Evolutionary conservation across 1,284 basidiomycete species (phyloP).

Genomic region (Ustilago bromivora): DNA sequence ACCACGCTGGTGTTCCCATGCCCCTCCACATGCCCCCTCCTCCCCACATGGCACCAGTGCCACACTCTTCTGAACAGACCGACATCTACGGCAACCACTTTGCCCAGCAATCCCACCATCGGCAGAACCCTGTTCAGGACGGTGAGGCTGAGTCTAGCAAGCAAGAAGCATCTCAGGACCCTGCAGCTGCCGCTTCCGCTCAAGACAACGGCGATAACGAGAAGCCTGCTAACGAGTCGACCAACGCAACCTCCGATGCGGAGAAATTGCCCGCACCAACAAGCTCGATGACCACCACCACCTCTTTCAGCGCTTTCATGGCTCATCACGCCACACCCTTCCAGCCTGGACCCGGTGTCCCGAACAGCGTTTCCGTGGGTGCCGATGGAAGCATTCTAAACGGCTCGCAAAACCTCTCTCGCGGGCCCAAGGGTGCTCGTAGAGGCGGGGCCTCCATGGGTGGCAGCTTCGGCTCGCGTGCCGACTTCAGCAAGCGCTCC

Average conservation of each 20-base stretch:
- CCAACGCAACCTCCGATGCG: slow-evolving; percentile 11
- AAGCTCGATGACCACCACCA: slow-evolving; percentile 35
- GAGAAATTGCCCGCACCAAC: slow-evolving; percentile 21
- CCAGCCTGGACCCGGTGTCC: slow-evolving; percentile 51
- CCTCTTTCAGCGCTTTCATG: slow-evolving; percentile 64
- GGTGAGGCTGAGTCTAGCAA: slow-evolving; percentile 15
- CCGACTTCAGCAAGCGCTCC: slow-evolving; percentile 51
- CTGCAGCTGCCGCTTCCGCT: slow-evolving; percentile 7
- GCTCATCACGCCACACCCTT: slow-evolving; percentile 63
- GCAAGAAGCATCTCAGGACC: slow-evolving; percentile 13
- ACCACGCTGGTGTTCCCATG: slow-evolving; percentile 53
- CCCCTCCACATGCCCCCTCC: slow-evolving; percentile 56
- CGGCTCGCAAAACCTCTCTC: slow-evolving; percentile 31
- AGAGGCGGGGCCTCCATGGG: slow-evolving; percentile 42
- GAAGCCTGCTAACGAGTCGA: slow-evolving; percentile 12
- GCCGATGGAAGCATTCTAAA: slow-evolving; percentile 26
- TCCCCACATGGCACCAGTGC: slow-evolving; percentile 40
- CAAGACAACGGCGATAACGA: slow-evolving; percentile 15
- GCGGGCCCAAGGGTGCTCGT: slow-evolving; percentile 35
- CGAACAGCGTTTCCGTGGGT: slow-evolving; percentile 29
- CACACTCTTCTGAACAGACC: slow-evolving; percentile 33
- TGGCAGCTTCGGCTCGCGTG: slow-evolving; percentile 39
- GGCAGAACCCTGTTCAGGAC: slow-evolving; percentile 20
- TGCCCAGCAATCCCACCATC: slow-evolving; percentile 26
- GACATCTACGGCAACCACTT: slow-evolving; percentile 38